phyloP scores from a whole-genome alignment of 2,329 filamentous ascomycete species.

The Catunica adiposa region DNA sequence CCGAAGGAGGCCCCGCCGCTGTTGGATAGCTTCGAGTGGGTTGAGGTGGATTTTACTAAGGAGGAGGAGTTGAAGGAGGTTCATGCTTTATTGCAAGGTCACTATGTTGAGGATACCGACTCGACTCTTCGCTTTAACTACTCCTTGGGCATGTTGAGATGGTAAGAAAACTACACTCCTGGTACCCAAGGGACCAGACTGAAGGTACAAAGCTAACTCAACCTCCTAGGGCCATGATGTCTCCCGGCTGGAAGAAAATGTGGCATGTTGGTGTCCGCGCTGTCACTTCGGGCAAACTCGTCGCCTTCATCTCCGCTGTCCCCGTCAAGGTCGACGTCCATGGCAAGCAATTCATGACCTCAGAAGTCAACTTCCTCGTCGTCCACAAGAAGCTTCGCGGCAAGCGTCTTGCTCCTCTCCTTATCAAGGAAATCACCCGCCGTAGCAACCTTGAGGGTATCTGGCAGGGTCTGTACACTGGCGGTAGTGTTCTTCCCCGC shows the following conservation, averaged over 20 bases:
- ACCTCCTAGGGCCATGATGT: slow-evolving; percentile 62
- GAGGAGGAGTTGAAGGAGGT: slow-evolving; percentile 72
- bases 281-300: slow-evolving; percentile 65
- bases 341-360: slow-evolving; percentile 55
- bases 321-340: slow-evolving; percentile 72
- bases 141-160: slow-evolving; percentile 72
- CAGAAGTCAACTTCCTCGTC: slow-evolving; percentile 96
- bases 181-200: neutral
- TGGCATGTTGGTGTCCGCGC: slow-evolving; percentile 94
- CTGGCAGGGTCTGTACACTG: slow-evolving; percentile 94
- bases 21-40: slow-evolving; percentile 82
- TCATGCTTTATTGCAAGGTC: slow-evolving; percentile 75
- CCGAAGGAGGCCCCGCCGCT: slow-evolving; percentile 60
- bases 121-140: slow-evolving; percentile 98
- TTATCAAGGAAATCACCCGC: slow-evolving; percentile 96
- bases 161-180: slow-evolving; percentile 42
- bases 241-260: slow-evolving; percentile 80
- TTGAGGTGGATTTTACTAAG: slow-evolving; percentile 69
- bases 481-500: slow-evolving; percentile 75
- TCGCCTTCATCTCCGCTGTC: slow-evolving; percentile 90
- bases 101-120: slow-evolving; percentile 95
- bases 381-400: slow-evolving; percentile 94
- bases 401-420: slow-evolving; percentile 78
- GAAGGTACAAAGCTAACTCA: neutral
- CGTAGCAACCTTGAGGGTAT: slow-evolving; percentile 73